Base-by-base conservation (phyloP, 768 basidiomycete genomes). In the Hypholoma sublateritium region DNA sequence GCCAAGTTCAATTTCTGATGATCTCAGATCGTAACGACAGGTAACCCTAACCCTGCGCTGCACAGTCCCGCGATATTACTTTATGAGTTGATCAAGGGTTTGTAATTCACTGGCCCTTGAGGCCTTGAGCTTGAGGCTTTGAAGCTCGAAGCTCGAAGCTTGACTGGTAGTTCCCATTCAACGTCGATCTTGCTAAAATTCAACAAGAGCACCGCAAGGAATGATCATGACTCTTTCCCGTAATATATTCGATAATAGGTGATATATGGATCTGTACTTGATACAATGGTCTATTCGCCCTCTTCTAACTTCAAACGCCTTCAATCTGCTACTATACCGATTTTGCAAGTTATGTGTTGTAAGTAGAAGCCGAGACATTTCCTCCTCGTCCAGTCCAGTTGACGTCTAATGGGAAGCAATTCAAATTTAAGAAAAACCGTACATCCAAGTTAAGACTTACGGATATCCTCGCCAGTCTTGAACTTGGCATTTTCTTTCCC, bases 321-420 rank as follows among this genome's bases (percentile, higher is more conserved):
- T 51, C 49, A 44, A 12, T 34, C 36, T 47, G 6, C 22, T 14
- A 14, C 8, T 21, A n/a, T 24, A 47, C 19, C 16, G 19, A 7
- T 3, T 24, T 25, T 12, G 12, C 34, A 37, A 55, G 55, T 65
- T 73, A 83, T 63, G 82, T 77, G 68, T 75, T 80, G 83, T 98
- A 98, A 50, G 89, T 86, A 59, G 85, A 88, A 37, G 95, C 89
- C 53, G 96, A 93, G 55, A 96, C 94, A 64, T 88, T 93, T 62
- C 96, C 96, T 50, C 96, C 96, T 63, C 93, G 93, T 45, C 96
- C 96, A 64, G 95, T 98, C 96, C 96, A 98, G 82, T 97, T 98
- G 78, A 96, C 81, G 78, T 99, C 96, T 91, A 58, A 12, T 35
- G 16, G 49, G 16, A 49, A 58, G 28, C 28, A 5, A 37, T 51